These are phyloP conservation scores for Trichoderma reesei DNA, from an alignment of 495 filamentous ascomycete species.

Conservation along the genomic window DNA sequence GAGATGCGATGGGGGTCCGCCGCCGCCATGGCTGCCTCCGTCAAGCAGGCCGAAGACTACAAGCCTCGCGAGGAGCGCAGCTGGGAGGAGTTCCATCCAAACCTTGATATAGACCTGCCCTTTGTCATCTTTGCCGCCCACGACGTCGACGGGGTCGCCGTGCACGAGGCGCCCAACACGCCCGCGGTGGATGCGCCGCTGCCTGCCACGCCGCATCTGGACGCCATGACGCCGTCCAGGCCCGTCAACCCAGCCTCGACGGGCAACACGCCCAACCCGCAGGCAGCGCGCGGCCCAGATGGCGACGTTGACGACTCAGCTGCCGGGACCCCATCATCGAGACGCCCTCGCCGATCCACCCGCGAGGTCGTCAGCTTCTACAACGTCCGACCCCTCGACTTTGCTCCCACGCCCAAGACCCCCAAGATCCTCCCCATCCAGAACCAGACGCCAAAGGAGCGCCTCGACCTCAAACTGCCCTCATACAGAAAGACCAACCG, in stretches of 20 bases:
- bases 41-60: slow-evolving; percentile 85
- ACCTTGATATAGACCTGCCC: slow-evolving; percentile 74
- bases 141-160: slow-evolving; percentile 64
- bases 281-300: slow-evolving; percentile 9
- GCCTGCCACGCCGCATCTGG: slow-evolving; percentile 21
- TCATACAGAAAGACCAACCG: slow-evolving; percentile 48
- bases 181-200: slow-evolving; percentile 20
- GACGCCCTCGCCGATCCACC: slow-evolving; percentile 36
- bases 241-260: slow-evolving; percentile 23
- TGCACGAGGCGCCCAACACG: slow-evolving; percentile 33
- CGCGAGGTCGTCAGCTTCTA: slow-evolving; percentile 40
- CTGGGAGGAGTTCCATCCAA: slow-evolving; percentile 95
- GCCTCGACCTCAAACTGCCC: slow-evolving; percentile 48
- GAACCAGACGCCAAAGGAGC: slow-evolving; percentile 46
- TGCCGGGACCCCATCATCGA: slow-evolving; percentile 34
- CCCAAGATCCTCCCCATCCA: slow-evolving; percentile 44
- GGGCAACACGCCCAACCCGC: slow-evolving; percentile 21
- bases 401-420: slow-evolving; percentile 28
- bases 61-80: slow-evolving; percentile 93
- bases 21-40: slow-evolving; percentile 72
- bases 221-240: slow-evolving; percentile 29
- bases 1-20: slow-evolving; percentile 62
- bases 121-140: slow-evolving; percentile 71
- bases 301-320: slow-evolving; percentile 17
- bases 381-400: slow-evolving; percentile 32